Evolutionary conservation across 495 filamentous ascomycete genomes (phyloP).

Genomic region (Entonaema liquescens): DNA sequence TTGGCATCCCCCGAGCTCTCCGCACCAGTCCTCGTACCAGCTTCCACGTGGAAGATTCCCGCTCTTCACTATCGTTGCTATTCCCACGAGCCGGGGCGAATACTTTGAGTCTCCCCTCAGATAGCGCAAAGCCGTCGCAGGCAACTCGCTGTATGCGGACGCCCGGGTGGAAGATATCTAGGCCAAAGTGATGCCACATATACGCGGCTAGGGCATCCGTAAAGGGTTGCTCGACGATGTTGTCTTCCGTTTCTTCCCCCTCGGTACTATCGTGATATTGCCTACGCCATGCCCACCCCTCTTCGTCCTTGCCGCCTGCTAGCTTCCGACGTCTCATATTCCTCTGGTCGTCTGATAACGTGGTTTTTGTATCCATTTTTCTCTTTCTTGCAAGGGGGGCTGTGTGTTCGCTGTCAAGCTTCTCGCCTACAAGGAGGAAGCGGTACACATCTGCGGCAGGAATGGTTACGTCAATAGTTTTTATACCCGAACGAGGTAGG

Average conservation of each 20-base stretch:
- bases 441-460: slow-evolving; percentile 48
- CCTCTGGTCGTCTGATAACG: slow-evolving; percentile 42
- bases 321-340: slow-evolving; percentile 47
- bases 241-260: background rate
- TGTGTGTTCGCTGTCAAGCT: background rate
- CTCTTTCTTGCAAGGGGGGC: background rate
- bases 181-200: slow-evolving; percentile 49
- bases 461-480: slow-evolving; percentile 54
- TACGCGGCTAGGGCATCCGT: slow-evolving; percentile 54
- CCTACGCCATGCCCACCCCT: slow-evolving; percentile 57
- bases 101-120: slow-evolving; percentile 55
- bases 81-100: slow-evolving; percentile 39
- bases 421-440: slow-evolving; percentile 39
- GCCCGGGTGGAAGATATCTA: slow-evolving; percentile 57
- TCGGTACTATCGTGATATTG: background rate
- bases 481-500: slow-evolving; percentile 44
- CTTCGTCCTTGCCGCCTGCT: slow-evolving; percentile 51
- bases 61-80: background rate
- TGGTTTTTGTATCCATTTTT: slow-evolving; percentile 21
- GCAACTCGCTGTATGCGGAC: slow-evolving; percentile 54
- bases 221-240: slow-evolving; percentile 47
- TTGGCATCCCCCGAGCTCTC: slow-evolving; percentile 22
- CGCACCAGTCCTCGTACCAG: slow-evolving; percentile 30
- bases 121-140: slow-evolving; percentile 56
- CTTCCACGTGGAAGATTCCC: slow-evolving; percentile 24